Evolutionary conservation across 2,329 filamentous ascomycete species (phyloP), one percentile per base, ranked within the genome.

Genomic region (Tolypocladium paradoxum): DNA sequence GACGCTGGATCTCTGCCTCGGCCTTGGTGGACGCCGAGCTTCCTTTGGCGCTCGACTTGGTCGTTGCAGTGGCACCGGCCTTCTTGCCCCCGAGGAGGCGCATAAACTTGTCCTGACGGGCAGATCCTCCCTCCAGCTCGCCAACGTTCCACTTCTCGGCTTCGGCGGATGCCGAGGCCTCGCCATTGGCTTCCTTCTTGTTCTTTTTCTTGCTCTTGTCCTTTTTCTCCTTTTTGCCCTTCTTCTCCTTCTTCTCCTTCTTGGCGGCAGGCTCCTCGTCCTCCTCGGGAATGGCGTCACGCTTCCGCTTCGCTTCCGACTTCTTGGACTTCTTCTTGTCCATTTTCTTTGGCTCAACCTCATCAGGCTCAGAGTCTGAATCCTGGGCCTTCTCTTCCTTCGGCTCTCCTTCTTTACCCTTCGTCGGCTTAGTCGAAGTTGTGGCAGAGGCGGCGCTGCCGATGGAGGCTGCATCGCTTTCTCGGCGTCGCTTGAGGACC

Each of bases 51-150:
- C 54, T 52, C 24, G 56, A 43, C 12, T 58, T 55, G 31, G 33
- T 12, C 2, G 59, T 52, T 0, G 60, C 54, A 7, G 57, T 62
- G 33, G 62, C 65, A 22, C 69, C 68, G 27, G 68, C 67, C 63
- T 77, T 79, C 56, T 74, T 77, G 2, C 69, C 76, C 22, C 79
- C 79, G 4, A 83, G 70, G 1, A 83, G 73, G 34, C 77, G 71
- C 60, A 82, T 65, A 56, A 82, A 82, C 66, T 83, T 83, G 55
- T 69, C 68, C 59, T 81, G 77, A 14, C 80, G 72, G 49, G 70
- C 69, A 20, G 68, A 59, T 24, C 75, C 77, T 34, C 80, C 80
- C 38, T 73, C 74, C 35, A 83, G 70, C 35, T 69, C 73, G 20
- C 68, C 63, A 29, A 81, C 76, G 55, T 80, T 78, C 78, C 78